Evolutionary conservation across 257 asterid genomes (phyloP), one percentile per base, ranked within the genome.

Genomic region (Fraxinus americana): DNA sequence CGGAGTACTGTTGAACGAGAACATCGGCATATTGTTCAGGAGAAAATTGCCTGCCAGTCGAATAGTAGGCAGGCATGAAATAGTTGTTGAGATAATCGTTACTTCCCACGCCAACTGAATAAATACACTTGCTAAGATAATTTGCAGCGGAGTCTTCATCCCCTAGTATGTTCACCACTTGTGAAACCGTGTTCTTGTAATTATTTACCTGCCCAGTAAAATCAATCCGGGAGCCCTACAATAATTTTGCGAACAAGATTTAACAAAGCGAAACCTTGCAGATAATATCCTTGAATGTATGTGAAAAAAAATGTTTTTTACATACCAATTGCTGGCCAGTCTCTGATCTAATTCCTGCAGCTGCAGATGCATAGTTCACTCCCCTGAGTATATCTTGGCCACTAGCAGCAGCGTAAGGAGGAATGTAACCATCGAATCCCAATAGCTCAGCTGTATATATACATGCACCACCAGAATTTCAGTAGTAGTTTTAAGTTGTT

Each of bases 301-400:
- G 13, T 2, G 4, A n/a, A n/a, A 8, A 21, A 63, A 63, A 25
- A 63, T 25, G 69, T 63, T 25, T 27, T 63, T 9, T 25, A 25
- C 35, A 0, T 85, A 93, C 97, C 88, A 93, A 78, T 72, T 93
- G 98, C 72, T 73, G 92, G 63, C 98, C 98, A 2, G 98, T 93
- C 89, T 93, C 98, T 34, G 78, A 74, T 79, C 98, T 79, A 23
- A 93, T 91, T 72, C 98, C 98, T 1, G 98, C 98, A 1, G 98
- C 98, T 7, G 98, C 97, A 1, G 98, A 92, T 4, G 98, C 98
- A 52, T 88, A 93, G 79, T 93, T 93, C 16, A 91, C 94, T 78
- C 98, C 98, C 71, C 85, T 73, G 11, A 91, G 83, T 69, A 93
- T 88, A 36, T 87, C 85, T 52, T 77, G 83, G 36, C 92, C 96